A percentile compares a stretch with the other conserved stretches of the same genome.
These are phyloP conservation scores for Rhizopogon vinicolor DNA, from an alignment of 768 basidiomycete genomes.

Conservation along the genomic window DNA sequence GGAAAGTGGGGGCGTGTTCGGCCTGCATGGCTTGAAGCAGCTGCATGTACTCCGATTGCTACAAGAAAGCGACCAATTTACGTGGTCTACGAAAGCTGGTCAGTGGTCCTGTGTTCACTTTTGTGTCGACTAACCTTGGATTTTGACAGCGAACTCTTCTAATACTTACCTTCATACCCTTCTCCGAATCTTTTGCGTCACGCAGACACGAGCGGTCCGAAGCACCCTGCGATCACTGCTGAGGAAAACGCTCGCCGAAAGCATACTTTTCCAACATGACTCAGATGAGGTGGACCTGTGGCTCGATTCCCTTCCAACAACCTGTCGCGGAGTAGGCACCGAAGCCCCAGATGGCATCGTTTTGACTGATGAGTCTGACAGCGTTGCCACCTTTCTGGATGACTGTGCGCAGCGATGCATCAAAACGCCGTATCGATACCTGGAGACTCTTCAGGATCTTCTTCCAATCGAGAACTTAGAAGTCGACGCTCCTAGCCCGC, in stretches of 20 bases:
- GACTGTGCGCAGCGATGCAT: constrained; percentile 80
- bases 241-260: constrained; percentile 57
- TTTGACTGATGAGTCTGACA: constrained; percentile 51
- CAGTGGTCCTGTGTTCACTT: constrained; percentile 15
- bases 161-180: constrained; percentile 73
- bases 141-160: constrained; percentile 34
- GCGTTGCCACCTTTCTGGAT: constrained; percentile 69
- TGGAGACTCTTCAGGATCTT: constrained; percentile 60
- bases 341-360: constrained; percentile 48
- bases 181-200: constrained; percentile 54
- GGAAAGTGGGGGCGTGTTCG: constrained; percentile 31
- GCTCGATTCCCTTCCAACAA: constrained; percentile 59
- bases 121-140: constrained; percentile 1
- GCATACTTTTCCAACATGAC: constrained; percentile 79
- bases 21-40: constrained; percentile 56
- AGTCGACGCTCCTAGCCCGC: constrained; percentile 43
- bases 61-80: constrained; percentile 74
- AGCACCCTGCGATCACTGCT: constrained; percentile 52
- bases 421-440: constrained; percentile 81
- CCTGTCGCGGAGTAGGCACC: constrained; percentile 26
- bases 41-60: constrained; percentile 75
- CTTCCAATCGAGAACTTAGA: constrained; percentile 7
- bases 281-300: constrained; percentile 67
- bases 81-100: constrained; percentile 75
- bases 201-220: constrained; percentile 47